phyloP scores from a whole-genome alignment of 2,329 filamentous ascomycete species.

The Fusarium buharicum region DNA sequence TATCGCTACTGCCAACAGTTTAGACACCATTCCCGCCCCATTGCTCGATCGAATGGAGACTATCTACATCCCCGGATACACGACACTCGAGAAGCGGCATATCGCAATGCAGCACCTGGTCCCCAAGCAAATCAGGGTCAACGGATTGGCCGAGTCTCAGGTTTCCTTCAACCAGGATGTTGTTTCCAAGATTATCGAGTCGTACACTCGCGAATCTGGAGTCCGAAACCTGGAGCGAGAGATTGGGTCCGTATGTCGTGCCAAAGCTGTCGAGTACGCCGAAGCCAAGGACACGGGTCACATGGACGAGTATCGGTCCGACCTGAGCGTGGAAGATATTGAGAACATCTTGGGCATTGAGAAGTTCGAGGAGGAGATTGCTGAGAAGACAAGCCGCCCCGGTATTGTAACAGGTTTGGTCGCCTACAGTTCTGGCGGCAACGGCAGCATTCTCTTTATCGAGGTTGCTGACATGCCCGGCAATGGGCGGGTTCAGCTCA shows the following conservation, averaged over 20 bases:
- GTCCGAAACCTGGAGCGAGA: slow-evolving; percentile 97
- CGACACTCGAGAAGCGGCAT: slow-evolving; percentile 94
- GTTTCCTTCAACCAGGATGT: slow-evolving; percentile 83
- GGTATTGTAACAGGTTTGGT: slow-evolving; percentile 97
- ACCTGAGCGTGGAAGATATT: slow-evolving; percentile 80
- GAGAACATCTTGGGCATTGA: slow-evolving; percentile 93
- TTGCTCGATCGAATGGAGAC: slow-evolving; percentile 97
- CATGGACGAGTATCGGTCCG: slow-evolving; percentile 75
- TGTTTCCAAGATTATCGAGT: slow-evolving; percentile 93
- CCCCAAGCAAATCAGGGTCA: slow-evolving; percentile 92
- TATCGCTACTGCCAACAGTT: slow-evolving; percentile 93
- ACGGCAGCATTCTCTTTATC: slow-evolving; percentile 97
- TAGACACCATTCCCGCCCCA: slow-evolving; percentile 95
- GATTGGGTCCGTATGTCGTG: slow-evolving; percentile 91
- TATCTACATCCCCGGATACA: slow-evolving; percentile 93
- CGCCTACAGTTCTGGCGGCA: slow-evolving; percentile 90
- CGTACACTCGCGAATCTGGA: slow-evolving; percentile 95
- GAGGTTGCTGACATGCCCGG: slow-evolving; percentile 98
- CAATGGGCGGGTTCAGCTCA: slow-evolving; percentile 89
- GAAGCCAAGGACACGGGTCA: slow-evolving; percentile 82
- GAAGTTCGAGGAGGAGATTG: slow-evolving; percentile 94
- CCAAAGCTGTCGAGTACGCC: slow-evolving; percentile 94
- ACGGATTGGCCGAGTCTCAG: slow-evolving; percentile 81
- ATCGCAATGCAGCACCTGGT: slow-evolving; percentile 94
- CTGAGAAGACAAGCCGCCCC: slow-evolving; percentile 83